phyloP scores from a whole-genome alignment of 1,284 basidiomycete genomes.

The Cutaneotrichosporon dermatis region DNA sequence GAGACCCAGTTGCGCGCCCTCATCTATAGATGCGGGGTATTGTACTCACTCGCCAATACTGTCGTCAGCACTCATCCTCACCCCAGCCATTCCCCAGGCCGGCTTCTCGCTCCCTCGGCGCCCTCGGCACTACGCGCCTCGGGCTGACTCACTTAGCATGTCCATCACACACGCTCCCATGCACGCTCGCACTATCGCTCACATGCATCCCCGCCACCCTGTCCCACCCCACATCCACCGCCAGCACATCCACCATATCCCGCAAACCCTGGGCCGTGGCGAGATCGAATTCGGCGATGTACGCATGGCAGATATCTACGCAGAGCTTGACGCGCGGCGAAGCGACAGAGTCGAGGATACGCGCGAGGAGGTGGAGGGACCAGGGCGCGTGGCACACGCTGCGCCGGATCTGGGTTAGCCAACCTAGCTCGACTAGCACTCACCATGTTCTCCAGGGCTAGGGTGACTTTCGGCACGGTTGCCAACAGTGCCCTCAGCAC shows the following conservation, averaged over 20 bases:
- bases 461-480: conserved; percentile 1
- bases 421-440: too few relatives aligned
- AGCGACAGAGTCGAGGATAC: conserved; percentile 8
- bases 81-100: too few relatives aligned
- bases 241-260: neutral
- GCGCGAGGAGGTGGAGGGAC: conserved; percentile 5
- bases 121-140: too few relatives aligned
- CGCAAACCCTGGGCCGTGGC: neutral
- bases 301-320: conserved; percentile 19
- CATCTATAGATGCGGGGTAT: neutral
- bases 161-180: conserved; percentile 11
- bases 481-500: neutral
- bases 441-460: conserved; percentile 21
- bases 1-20: too few relatives aligned
- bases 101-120: too few relatives aligned
- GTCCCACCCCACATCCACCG: neutral
- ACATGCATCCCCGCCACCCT: conserved; percentile 13
- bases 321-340: conserved; percentile 6
- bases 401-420: neutral
- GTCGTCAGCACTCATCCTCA: conserved; percentile 1
- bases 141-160: conserved; percentile 9
- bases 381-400: conserved; percentile 4
- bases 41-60: conserved; percentile 11
- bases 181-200: conserved; percentile 5
- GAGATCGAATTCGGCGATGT: conserved; percentile 15